Base-by-base conservation (phyloP, 768 basidiomycete species). In the Boletales sp. region DNA sequence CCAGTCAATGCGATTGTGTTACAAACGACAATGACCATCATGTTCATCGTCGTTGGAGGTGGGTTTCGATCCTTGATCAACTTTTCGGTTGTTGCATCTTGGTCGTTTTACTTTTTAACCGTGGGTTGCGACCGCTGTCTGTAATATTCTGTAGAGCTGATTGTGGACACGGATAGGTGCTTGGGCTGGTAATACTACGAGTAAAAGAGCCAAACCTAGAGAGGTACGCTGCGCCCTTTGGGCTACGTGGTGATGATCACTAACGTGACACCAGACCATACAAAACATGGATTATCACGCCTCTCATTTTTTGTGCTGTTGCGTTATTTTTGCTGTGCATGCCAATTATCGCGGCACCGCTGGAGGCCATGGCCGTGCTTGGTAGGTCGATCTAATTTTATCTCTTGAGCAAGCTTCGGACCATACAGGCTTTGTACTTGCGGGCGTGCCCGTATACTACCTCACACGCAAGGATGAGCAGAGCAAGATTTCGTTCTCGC, bases 341-440 rank as follows among this genome's bases (percentile, higher is more conserved):
- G 91, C 94, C 94, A 2, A 76, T 95, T 44, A 86, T 94, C 49
- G 95, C 95, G 4, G 94, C 94, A 18, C 95, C 95, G 8, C 71
- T 85, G 13, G 87, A 95, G 65, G 93, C 94, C 0, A 66, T 90
- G 7, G 84, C 93, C 8, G 94, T 93, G 7, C 75, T 97, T 48
- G 86, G 93, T 94, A 58, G 50, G 80, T 71, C 37, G 18, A 27
- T 11, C 2, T 34, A 14, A 21, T 21, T 21, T 21, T 21, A 21
- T 21, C 21, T 37, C 27, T 43, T 13, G 32, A 15, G 21, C 21
- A 21, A 21, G 21, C 21, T 21, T 4, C 21, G 21, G 21, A 18
- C 14, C 43, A 52, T 24, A 40, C 58, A 92, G 90, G 78, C 4
- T 94, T 94, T 57, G 82, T 94, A 13, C 72, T 83, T 32, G 80